phyloP scores from a whole-genome alignment of 345 rosid genomes.

The Salix suchowensis region DNA sequence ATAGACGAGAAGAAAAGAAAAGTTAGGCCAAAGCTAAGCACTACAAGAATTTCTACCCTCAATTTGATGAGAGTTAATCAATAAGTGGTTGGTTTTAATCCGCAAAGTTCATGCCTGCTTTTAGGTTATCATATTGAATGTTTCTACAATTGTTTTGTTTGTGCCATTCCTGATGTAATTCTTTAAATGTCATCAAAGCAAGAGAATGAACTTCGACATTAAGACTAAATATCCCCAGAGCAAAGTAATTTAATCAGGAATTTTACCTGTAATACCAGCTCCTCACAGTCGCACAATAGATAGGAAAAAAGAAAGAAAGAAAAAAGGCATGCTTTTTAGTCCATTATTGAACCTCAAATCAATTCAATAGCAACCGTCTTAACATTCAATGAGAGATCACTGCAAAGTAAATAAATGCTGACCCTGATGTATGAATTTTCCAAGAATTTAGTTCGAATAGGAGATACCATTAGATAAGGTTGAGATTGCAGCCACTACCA shows the following conservation, averaged over 20 bases:
- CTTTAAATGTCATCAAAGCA: background rate
- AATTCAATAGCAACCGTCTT: background rate
- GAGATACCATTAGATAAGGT: background rate
- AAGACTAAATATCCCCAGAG: background rate
- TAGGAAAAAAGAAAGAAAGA: background rate
- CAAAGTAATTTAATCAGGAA: background rate
- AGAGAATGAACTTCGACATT: background rate
- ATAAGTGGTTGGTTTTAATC: background rate
- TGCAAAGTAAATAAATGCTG: too few relatives aligned
- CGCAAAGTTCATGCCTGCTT: background rate
- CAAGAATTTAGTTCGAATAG: background rate
- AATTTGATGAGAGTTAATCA: background rate
- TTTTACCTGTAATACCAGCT: background rate
- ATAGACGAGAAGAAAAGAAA: background rate
- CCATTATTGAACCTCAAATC: background rate
- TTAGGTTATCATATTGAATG: background rate
- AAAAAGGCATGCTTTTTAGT: background rate
- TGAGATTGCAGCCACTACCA: background rate
- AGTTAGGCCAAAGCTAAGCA: background rate
- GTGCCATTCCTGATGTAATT: background rate
- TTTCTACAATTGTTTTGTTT: background rate
- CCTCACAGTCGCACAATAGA: background rate
- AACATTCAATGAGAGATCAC: background rate
- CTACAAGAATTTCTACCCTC: background rate
- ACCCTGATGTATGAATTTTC: background rate